These are phyloP conservation scores for Claviceps monticola DNA, from an alignment of 2,329 filamentous ascomycete species.

Conservation along the genomic window DNA sequence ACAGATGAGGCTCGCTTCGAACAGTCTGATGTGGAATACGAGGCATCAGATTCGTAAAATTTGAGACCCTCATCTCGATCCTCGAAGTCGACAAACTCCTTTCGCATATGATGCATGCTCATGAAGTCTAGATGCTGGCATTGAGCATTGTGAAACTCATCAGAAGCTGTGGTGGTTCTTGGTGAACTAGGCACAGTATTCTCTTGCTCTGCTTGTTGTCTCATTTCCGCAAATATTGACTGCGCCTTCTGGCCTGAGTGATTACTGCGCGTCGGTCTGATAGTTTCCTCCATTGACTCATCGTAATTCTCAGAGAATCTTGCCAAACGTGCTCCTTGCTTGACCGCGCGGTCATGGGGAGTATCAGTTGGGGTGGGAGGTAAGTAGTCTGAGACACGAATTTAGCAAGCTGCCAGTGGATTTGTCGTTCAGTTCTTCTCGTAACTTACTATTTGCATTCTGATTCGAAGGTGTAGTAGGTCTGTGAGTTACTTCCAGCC, in stretches of 20 bases:
- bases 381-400: conserved; percentile 36
- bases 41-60: conserved; percentile 17
- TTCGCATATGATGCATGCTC: conserved; percentile 34
- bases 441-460: conserved; percentile 41
- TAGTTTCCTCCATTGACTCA: conserved; percentile 52
- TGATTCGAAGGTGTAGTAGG: conserved; percentile 50
- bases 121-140: conserved; percentile 45
- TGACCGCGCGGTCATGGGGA: conserved; percentile 34
- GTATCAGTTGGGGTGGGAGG: conserved; percentile 56
- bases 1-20: conserved; percentile 41
- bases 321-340: conserved; percentile 27
- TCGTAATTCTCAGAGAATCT: conserved; percentile 49
- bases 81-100: conserved; percentile 29
- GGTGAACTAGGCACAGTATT: conserved; percentile 41
- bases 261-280: conserved; percentile 39
- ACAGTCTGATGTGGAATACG: conserved; percentile 29
- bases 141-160: conserved; percentile 32
- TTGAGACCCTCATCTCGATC: conserved; percentile 19
- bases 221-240: conserved; percentile 45
- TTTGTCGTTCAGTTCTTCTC: background rate
- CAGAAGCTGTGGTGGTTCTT: conserved; percentile 31
- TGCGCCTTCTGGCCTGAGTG: conserved; percentile 30
- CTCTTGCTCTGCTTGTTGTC: conserved; percentile 38
- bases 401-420: conserved; percentile 1
- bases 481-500: conserved; percentile 29